These are phyloP conservation scores for Epichloe gansuensis DNA, from an alignment of 2,329 filamentous ascomycete species.

Conservation along the genomic window DNA sequence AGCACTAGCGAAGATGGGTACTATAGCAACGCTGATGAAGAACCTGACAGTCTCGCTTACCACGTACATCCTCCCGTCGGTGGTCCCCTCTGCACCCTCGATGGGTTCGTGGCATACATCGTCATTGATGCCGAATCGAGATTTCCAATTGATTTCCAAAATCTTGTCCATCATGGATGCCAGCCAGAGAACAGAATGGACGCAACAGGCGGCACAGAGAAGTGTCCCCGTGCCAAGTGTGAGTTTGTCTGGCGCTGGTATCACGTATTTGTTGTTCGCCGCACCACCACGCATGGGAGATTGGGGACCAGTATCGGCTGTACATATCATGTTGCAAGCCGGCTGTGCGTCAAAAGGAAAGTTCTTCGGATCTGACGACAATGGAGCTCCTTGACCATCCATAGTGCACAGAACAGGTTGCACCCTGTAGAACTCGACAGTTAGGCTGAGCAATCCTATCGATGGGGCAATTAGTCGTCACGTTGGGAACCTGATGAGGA, in stretches of 20 bases:
- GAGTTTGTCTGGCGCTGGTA: constrained; percentile 42
- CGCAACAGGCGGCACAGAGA: constrained; percentile 50
- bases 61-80: constrained; percentile 35
- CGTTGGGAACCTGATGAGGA: neutral
- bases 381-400: constrained; percentile 24
- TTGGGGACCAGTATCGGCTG: constrained; percentile 30
- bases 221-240: constrained; percentile 49
- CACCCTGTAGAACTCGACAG: constrained; percentile 51
- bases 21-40: constrained; percentile 42
- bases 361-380: constrained; percentile 19
- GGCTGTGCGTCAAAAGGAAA: constrained; percentile 32
- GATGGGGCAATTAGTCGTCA: neutral
- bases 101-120: constrained; percentile 28
- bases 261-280: constrained; percentile 49
- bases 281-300: constrained; percentile 44
- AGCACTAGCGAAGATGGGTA: constrained; percentile 46
- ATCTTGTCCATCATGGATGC: constrained; percentile 54
- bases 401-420: constrained; percentile 29
- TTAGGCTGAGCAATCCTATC: constrained; percentile 45
- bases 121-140: constrained; percentile 19
- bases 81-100: constrained; percentile 43
- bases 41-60: constrained; percentile 42
- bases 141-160: constrained; percentile 47
- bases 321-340: constrained; percentile 37
- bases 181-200: constrained; percentile 50